Base-by-base conservation (phyloP, 2,329 filamentous ascomycete genomes). In the Penicillium sp. region DNA sequence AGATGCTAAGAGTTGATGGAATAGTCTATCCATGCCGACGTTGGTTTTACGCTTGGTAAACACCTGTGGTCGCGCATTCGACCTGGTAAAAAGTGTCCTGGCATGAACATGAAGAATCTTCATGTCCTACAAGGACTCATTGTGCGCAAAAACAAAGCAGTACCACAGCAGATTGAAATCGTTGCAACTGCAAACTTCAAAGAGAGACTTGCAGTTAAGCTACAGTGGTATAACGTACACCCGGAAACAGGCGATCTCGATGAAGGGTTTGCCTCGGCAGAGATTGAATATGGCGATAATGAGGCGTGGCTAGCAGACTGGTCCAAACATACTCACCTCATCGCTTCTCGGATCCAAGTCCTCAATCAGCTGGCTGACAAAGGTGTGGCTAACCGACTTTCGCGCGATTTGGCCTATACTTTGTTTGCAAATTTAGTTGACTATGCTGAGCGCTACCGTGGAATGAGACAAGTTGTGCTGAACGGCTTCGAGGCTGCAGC, bases 111-210 rank as follows among this genome's bases (percentile, higher is more conserved):
- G 9, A 49, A 63, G 14, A 64, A 76, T 49, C 60, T 79, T 45
- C 68, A 65, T n/a, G 71, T 78, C 6, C 38, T 86, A 74, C 77
- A 83, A 46, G 80, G 82, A 56, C 80, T 84, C 6, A 77, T 83
- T 43, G 71, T 86, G 8, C 74, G 78, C 65, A 80, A 78, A 62
- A 65, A 68, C 49, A 70, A 70, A 72, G 72, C 58, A 75, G 78
- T 66, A 74, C 77, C 30, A 74, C 76, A 18, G 72, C 75, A 58
- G 70, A 69, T 64, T 66, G 79, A 80, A n/a, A 74, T 65, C 68
- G 63, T 63, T 2, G 83, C 82, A 67, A 84, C 80, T 75, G 81
- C 85, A 52, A 83, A 86, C 63, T 51, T 49, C 30, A 51, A 38
- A 5, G 82, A 47, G n/a, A 47, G 33, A 50, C 3, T 47, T 35